Percentiles rank a stretch among this genome's conserved stretches.
Evolutionary conservation across 371 early-diverging fungal species (phyloP).

Genomic region (Mortierella sp.): DNA sequence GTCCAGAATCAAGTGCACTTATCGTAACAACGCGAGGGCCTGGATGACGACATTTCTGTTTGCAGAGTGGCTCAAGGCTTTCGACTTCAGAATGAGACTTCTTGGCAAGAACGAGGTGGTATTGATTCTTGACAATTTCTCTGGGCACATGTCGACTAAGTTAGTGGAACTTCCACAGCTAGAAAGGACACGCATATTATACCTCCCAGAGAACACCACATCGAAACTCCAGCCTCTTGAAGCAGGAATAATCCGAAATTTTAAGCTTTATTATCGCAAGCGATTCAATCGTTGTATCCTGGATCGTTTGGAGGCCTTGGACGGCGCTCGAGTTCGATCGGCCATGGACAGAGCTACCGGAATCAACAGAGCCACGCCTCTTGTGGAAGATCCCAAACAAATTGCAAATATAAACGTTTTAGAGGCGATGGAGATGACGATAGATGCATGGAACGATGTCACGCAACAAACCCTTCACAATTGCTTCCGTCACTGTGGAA

Average conservation of each 20-base stretch:
- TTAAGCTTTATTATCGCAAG: not conserved
- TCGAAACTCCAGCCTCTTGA: constrained; percentile 4
- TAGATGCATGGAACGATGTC: not conserved
- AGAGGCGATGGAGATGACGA: not conserved
- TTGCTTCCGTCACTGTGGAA: not conserved
- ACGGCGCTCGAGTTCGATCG: not conserved
- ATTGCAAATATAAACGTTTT: not conserved
- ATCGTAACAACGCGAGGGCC: not conserved
- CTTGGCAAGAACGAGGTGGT: not conserved
- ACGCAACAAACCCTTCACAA: not conserved
- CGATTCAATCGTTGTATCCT: not conserved
- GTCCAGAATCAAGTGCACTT: not conserved
- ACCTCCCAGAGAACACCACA: not conserved
- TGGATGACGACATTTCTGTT: not conserved
- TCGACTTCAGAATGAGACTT: not conserved
- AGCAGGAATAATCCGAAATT: not conserved
- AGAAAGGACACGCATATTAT: not conserved
- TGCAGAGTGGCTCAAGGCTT: not conserved
- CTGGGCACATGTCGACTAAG: not conserved
- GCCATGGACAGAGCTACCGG: not conserved
- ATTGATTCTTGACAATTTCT: not conserved
- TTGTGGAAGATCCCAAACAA: not conserved
- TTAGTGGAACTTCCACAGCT: not conserved
- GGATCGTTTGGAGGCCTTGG: not conserved
- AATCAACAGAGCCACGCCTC: not conserved